These are phyloP conservation scores for Grosmannia clavigera DNA, from an alignment of 2,329 filamentous ascomycete species.

Conservation along the genomic window DNA sequence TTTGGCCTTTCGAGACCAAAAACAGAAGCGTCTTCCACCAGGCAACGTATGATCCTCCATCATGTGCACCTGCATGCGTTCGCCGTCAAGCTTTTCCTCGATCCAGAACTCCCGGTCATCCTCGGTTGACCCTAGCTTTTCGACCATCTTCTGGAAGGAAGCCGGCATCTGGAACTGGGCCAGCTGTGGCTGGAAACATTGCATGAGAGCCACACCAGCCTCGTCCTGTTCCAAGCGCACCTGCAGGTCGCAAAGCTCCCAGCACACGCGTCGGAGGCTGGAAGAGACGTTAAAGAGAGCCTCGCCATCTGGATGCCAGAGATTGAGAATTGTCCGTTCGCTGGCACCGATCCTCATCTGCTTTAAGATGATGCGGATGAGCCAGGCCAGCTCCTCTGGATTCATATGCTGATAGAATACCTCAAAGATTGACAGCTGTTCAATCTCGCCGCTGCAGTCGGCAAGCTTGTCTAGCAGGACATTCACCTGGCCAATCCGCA, in stretches of 20 bases:
- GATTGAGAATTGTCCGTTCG: conserved; percentile 74
- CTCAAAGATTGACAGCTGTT: conserved; percentile 70
- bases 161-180: conserved; percentile 82
- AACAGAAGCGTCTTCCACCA: conserved; percentile 64
- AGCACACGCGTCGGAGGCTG: conserved; percentile 80
- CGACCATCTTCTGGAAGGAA: conserved; percentile 65
- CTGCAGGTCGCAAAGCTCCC: conserved; percentile 71
- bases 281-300: conserved; percentile 81
- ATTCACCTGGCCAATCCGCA: conserved; percentile 87
- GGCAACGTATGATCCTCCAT: conserved; percentile 51
- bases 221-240: conserved; percentile 64
- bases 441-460: conserved; percentile 62
- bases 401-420: conserved; percentile 88
- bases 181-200: conserved; percentile 91
- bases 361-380: conserved; percentile 83
- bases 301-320: conserved; percentile 71
- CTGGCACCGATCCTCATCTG: conserved; percentile 65
- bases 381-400: conserved; percentile 83
- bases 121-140: conserved; percentile 49
- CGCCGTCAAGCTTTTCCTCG: conserved; percentile 93
- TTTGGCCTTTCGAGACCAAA: conserved; percentile 94
- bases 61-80: conserved; percentile 96
- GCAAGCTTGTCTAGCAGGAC: conserved; percentile 69
- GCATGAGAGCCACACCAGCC: conserved; percentile 68
- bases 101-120: conserved; percentile 82